These are phyloP conservation scores for Paecilomyces formosus DNA, from an alignment of 2,329 filamentous ascomycete species.

Conservation along the genomic window DNA sequence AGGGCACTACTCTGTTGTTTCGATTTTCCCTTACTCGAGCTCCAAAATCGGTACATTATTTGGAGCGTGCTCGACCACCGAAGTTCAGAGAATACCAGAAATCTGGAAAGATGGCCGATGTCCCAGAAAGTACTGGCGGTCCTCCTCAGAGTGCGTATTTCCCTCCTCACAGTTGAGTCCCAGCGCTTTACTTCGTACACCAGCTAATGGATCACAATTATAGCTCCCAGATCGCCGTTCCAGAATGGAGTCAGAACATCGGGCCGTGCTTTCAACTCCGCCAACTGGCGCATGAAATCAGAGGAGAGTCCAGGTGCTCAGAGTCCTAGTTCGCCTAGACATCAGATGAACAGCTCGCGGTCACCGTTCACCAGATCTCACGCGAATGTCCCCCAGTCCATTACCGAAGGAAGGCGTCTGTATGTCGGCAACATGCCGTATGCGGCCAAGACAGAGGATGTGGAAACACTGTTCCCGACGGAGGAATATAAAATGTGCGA, in stretches of 20 bases:
- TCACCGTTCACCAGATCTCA: slow-evolving; percentile 22
- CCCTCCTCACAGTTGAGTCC: slow-evolving; percentile 6
- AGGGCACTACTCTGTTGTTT: background rate
- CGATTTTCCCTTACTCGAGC: background rate
- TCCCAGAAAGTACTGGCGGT: slow-evolving; percentile 17
- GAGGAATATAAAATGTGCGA: slow-evolving; percentile 27
- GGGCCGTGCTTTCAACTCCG: slow-evolving; percentile 31
- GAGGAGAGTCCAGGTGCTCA: slow-evolving; percentile 26
- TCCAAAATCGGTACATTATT: background rate
- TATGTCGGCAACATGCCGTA: slow-evolving; percentile 52
- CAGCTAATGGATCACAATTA: background rate
- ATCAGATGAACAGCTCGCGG: slow-evolving; percentile 21
- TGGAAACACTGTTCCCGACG: slow-evolving; percentile 41
- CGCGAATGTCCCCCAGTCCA: slow-evolving; percentile 27
- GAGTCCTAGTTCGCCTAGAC: slow-evolving; percentile 18
- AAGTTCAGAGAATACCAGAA: no score
- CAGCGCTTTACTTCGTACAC: background rate
- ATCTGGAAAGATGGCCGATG: slow-evolving; percentile 21
- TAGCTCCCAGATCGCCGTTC: slow-evolving; percentile 24
- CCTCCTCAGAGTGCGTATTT: slow-evolving; percentile 27
- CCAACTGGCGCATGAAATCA: slow-evolving; percentile 35
- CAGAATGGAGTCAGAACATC: slow-evolving; percentile 26
- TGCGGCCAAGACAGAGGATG: slow-evolving; percentile 45
- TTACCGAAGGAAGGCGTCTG: slow-evolving; percentile 37
- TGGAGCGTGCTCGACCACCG: background rate